phyloP scores from a whole-genome alignment of 179 eudicot species.

The Sideroxylon spinosum region DNA sequence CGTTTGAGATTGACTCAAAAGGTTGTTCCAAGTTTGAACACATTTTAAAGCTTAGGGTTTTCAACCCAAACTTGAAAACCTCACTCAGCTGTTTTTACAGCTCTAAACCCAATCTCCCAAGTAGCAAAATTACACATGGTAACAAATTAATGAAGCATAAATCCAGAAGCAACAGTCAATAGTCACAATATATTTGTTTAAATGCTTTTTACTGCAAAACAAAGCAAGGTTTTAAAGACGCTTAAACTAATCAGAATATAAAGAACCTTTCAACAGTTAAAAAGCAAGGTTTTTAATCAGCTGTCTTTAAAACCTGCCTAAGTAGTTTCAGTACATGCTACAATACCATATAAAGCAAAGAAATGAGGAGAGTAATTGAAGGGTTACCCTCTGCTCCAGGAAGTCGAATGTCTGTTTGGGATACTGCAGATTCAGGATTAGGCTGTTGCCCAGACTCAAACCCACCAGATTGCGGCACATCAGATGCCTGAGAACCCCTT shows the following conservation, averaged over 20 bases:
- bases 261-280: conserved; percentile 15
- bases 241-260: not conserved
- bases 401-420: conserved; percentile 33
- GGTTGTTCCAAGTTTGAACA: too few species aligned
- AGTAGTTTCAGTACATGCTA: not conserved
- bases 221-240: not conserved
- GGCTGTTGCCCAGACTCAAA: conserved; percentile 26
- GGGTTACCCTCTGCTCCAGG: conserved; percentile 52
- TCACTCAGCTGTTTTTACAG: too few species aligned
- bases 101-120: not conserved
- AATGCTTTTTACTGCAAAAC: not conserved
- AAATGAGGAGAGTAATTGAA: not conserved
- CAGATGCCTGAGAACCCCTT: conserved; percentile 42
- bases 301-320: not conserved
- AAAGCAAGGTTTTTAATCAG: not conserved
- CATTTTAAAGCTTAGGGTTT: too few species aligned
- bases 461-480: conserved; percentile 28
- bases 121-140: not conserved
- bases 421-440: conserved; percentile 34
- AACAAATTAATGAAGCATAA: not conserved
- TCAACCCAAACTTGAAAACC: too few species aligned
- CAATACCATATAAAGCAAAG: not conserved
- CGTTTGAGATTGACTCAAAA: too few species aligned
- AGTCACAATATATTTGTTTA: not conserved
- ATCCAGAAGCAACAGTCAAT: not conserved